Percentiles rank a stretch among this genome's conserved stretches.
Evolutionary conservation across 2,329 filamentous ascomycete genomes (phyloP).

Genomic region (Keithomyces neogunnii): DNA sequence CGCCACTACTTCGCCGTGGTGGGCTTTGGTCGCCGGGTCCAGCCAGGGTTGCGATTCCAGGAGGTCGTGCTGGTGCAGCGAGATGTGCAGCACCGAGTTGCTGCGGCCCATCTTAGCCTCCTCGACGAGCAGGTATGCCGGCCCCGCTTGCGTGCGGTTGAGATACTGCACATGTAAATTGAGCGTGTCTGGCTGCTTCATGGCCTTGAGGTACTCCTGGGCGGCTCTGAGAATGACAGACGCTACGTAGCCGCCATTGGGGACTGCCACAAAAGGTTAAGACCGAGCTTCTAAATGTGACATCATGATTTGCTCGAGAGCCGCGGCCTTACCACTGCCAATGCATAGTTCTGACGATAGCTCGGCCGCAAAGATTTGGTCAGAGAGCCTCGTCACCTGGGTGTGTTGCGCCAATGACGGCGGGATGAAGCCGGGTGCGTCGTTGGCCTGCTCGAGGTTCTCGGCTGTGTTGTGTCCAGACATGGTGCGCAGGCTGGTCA

Average conservation of each 20-base stretch:
- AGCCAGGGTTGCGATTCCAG: slow-evolving; percentile 23
- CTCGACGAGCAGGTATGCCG: slow-evolving; percentile 28
- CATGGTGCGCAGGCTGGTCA: neutral
- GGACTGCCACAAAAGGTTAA: slow-evolving; percentile 19
- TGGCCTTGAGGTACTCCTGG: slow-evolving; percentile 22
- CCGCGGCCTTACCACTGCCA: neutral
- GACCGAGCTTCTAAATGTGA: too few species aligned
- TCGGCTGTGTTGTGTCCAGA: neutral
- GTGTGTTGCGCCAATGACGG: neutral
- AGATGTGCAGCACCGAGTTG: slow-evolving; percentile 32
- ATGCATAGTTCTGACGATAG: neutral
- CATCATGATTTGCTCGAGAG: neutral
- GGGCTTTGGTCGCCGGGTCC: slow-evolving; percentile 14
- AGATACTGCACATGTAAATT: slow-evolving; percentile 34
- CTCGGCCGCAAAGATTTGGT: neutral
- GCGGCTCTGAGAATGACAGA: slow-evolving; percentile 29
- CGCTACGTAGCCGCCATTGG: slow-evolving; percentile 38
- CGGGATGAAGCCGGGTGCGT: neutral
- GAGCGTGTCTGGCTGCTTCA: slow-evolving; percentile 28
- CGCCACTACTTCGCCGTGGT: slow-evolving; percentile 19
- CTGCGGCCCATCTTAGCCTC: slow-evolving; percentile 32
- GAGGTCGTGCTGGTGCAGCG: slow-evolving; percentile 31
- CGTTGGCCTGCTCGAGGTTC: neutral
- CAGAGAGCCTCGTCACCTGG: neutral
- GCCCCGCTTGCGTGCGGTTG: slow-evolving; percentile 27